These are phyloP conservation scores for Gymnopus androsaceus DNA, from an alignment of 1,284 basidiomycete species.

Conservation along the genomic window DNA sequence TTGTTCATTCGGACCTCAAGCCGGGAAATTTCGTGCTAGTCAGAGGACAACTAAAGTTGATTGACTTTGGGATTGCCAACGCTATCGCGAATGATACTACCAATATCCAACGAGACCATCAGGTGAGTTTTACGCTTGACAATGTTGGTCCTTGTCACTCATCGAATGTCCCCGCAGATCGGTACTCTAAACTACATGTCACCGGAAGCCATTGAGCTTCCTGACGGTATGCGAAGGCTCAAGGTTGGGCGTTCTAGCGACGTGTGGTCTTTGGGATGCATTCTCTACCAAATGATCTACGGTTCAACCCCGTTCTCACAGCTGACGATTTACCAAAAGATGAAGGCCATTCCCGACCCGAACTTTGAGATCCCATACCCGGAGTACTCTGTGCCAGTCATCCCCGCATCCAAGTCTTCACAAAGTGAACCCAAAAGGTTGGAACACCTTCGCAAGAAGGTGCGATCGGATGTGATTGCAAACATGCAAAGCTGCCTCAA, in stretches of 20 bases:
- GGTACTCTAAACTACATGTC: slow-evolving; percentile 97
- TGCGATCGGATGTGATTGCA: slow-evolving; percentile 69
- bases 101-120: slow-evolving; percentile 92
- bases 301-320: slow-evolving; percentile 91
- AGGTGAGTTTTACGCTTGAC: slow-evolving; percentile 49
- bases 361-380: slow-evolving; percentile 77
- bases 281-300: slow-evolving; percentile 98
- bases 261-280: slow-evolving; percentile 97
- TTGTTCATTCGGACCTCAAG: slow-evolving; percentile 95
- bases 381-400: slow-evolving; percentile 58
- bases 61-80: slow-evolving; percentile 97
- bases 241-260: slow-evolving; percentile 89
- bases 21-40: slow-evolving; percentile 96
- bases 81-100: slow-evolving; percentile 97
- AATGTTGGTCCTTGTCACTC: not conserved
- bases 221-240: slow-evolving; percentile 74
- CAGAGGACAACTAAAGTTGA: slow-evolving; percentile 89
- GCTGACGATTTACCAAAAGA: slow-evolving; percentile 81
- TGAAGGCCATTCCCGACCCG: slow-evolving; percentile 83
- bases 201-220: slow-evolving; percentile 86
- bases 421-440: slow-evolving; percentile 46
- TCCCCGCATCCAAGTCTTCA: slow-evolving; percentile 38
- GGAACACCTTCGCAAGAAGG: slow-evolving; percentile 63
- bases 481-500: slow-evolving; percentile 77
- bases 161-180: slow-evolving; percentile 50